Percentiles rank a stretch among this genome's conserved stretches.
These are phyloP conservation scores for Metschnikowia similis DNA, from an alignment of 805 yeast genomes.

Conservation along the genomic window DNA sequence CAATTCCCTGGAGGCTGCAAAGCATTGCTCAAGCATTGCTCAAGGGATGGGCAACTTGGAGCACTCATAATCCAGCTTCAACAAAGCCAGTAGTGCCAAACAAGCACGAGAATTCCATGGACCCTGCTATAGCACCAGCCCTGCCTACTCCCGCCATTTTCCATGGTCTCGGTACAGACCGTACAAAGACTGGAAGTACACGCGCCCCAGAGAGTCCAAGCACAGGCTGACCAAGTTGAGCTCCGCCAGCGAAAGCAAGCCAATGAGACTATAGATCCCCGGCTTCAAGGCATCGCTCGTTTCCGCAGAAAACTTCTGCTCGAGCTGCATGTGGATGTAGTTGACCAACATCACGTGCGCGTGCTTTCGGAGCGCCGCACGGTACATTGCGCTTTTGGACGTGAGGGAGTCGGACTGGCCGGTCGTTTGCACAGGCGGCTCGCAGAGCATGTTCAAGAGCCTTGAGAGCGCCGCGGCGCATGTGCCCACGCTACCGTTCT, in stretches of 20 bases:
- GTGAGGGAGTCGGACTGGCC: conserved; percentile 37
- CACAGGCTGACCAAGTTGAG: conserved; percentile 57
- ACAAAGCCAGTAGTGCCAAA: too few relatives aligned
- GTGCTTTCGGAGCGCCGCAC: conserved; percentile 59
- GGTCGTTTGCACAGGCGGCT: conserved; percentile 47
- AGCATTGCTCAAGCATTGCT: too few relatives aligned
- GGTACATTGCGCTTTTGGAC: conserved; percentile 52
- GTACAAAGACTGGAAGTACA: conserved; percentile 62
- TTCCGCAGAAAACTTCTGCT: conserved; percentile 41
- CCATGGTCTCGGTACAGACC: conserved; percentile 73
- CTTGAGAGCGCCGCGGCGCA: conserved; percentile 50
- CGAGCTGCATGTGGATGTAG: conserved; percentile 53
- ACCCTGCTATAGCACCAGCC: too few relatives aligned
- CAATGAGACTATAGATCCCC: conserved; percentile 63
- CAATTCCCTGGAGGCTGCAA: too few relatives aligned
- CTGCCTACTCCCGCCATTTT: conserved; percentile 58
- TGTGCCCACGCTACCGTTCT: neutral
- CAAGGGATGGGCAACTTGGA: too few relatives aligned
- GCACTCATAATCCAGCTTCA: too few relatives aligned
- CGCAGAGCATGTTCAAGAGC: conserved; percentile 64
- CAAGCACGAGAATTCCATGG: neutral
- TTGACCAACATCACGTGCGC: conserved; percentile 55
- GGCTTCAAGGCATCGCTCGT: conserved; percentile 46
- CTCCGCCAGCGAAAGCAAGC: conserved; percentile 64
- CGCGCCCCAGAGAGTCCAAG: conserved; percentile 65